Conservation (phyloP, 495 filamentous ascomycete genomes). For the Elaphomyces granulatus region DNA sequence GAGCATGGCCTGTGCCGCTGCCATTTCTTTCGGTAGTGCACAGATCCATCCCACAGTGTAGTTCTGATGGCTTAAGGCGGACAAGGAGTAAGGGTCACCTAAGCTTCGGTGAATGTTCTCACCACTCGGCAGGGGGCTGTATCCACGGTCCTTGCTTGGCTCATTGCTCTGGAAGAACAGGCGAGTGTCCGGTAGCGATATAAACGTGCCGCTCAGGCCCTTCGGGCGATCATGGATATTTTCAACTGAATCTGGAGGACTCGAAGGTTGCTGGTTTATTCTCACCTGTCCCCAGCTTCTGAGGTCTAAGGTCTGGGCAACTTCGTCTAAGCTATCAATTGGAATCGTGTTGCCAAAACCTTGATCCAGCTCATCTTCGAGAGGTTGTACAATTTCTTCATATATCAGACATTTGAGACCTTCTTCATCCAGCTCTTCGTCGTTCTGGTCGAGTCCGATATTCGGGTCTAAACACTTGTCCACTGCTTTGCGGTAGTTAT, state of each 20-base stretch:
- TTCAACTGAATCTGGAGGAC: background rate
- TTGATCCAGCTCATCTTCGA: slow-evolving; percentile 2
- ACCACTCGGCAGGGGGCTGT: background rate
- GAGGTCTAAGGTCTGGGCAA: background rate
- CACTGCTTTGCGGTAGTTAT: slow-evolving; percentile 1
- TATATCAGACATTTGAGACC: background rate
- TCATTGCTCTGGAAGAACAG: background rate
- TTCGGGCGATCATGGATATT: background rate
- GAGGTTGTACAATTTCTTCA: background rate
- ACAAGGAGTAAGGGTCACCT: background rate
- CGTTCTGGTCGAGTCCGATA: slow-evolving; percentile 1
- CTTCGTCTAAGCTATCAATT: slow-evolving; percentile 1
- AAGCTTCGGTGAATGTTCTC: background rate
- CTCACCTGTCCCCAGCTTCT: slow-evolving; percentile 1
- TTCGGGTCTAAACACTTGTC: background rate
- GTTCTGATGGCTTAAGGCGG: slow-evolving; percentile 7
- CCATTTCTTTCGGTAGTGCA: slow-evolving; percentile 23
- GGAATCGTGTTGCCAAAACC: background rate
- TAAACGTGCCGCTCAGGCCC: background rate
- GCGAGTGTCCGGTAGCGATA: background rate
- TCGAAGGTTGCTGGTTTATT: background rate
- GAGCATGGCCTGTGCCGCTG: slow-evolving; percentile 25
- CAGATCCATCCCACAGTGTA: slow-evolving; percentile 39
- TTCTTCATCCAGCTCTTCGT: background rate
- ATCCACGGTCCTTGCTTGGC: background rate